Evolutionary conservation across 1,139 yeast species (phyloP).

Genomic region (Scheffersomyces titani): DNA sequence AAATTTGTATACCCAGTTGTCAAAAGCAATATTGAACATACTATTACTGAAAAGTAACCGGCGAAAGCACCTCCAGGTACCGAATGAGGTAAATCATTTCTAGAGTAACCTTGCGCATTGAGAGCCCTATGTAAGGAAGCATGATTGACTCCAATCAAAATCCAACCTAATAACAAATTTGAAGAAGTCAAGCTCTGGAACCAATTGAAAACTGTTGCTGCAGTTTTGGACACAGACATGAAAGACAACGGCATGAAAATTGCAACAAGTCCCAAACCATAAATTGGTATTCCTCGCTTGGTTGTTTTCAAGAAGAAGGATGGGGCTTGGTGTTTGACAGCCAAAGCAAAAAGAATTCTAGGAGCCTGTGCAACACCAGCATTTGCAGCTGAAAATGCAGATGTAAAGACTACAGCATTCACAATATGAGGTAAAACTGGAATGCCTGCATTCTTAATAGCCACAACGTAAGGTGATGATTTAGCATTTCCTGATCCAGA

Average conservation of each 20-base stretch:
- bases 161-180: slow-evolving; percentile 26
- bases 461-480: slow-evolving; percentile 57
- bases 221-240: slow-evolving; percentile 21
- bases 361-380: slow-evolving; percentile 42
- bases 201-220: slow-evolving; percentile 30
- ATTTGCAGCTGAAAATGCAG: slow-evolving; percentile 59
- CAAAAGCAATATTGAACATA: slow-evolving; percentile 31
- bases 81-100: slow-evolving; percentile 36
- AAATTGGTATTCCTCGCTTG: slow-evolving; percentile 46
- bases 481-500: slow-evolving; percentile 47
- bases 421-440: slow-evolving; percentile 49
- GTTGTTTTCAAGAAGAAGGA: slow-evolving; percentile 40
- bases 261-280: slow-evolving; percentile 28
- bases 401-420: slow-evolving; percentile 50
- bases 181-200: slow-evolving; percentile 28
- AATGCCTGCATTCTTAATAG: slow-evolving; percentile 51
- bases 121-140: slow-evolving; percentile 34
- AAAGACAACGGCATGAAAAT: slow-evolving; percentile 27
- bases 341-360: slow-evolving; percentile 48
- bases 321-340: slow-evolving; percentile 52
- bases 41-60: slow-evolving; percentile 38
- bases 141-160: slow-evolving; percentile 30
- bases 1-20: slow-evolving; percentile 44
- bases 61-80: slow-evolving; percentile 25
- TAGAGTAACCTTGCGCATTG: slow-evolving; percentile 38